Base-by-base conservation (phyloP, 352 stramenopile species). In the Phytophthora multivora region DNA sequence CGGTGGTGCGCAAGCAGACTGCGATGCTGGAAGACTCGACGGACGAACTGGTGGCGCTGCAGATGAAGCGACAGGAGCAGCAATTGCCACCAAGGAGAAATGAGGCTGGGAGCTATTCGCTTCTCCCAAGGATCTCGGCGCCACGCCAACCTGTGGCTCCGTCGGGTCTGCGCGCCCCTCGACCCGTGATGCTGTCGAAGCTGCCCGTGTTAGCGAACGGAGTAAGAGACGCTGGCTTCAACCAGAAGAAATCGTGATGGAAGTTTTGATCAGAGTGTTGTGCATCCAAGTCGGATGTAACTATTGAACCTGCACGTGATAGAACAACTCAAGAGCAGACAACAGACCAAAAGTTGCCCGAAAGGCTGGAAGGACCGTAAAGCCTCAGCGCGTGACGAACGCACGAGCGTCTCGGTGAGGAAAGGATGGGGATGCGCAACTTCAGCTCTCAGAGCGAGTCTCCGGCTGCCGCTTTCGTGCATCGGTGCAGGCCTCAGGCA, bases 1-100 rank as follows among this genome's bases (percentile, higher is more conserved):
- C 76, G 36, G 63, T 84, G 11, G 68, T 84, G 25, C 65, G 64
- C 0, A 75, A 79, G 46, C 72, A 81, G 43, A 74, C 41, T 25
- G 54, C 41, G 10, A 79, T 83, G 75, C 30, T 83, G 16, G 43
- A 74, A 38, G 56, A 66, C 18, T 75, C 69, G 3, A 70, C 51
- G 16, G 51, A 79, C 5, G 60, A 68, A 33, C 23, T 73, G 6
- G 38, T 72, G 15, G 62, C 59, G 10, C 28, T 71, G 3, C 53
- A 61, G 28, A 45, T 48, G 33, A 19, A 13, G 28, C 56, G 55
- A 40, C 43, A 67, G 4, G 50, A 65, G 5, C 39, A 53, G 39
- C 55, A 33, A 26, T 11, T 55, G 19, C 50, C 39, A 15, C 49
- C 39, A 16, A 46, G 25, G 28, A 50, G n/a, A n/a, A 57, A 52